Percentiles rank a stretch among this genome's conserved stretches.
Conservation (phyloP, 331 rosid genomes). For the Saraca asoca region DNA sequence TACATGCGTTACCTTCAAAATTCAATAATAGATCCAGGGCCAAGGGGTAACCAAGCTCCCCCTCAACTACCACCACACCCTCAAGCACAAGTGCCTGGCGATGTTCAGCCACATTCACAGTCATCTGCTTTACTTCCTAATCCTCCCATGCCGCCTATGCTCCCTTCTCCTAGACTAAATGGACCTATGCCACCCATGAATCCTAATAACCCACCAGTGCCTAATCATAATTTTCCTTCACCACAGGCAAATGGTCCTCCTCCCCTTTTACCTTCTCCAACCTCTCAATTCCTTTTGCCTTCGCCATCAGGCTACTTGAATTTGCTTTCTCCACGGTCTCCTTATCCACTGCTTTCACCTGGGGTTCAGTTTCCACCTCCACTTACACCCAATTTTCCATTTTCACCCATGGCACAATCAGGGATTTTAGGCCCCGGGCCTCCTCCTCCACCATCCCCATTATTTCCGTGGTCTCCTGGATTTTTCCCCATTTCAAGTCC, state of each 20-base stretch:
- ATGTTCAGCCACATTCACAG: conserved; percentile 53
- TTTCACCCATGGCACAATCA: conserved; percentile 70
- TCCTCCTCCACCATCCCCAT: conserved; percentile 83
- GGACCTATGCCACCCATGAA: conserved; percentile 51
- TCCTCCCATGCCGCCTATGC: conserved; percentile 52
- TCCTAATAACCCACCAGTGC: conserved; percentile 44
- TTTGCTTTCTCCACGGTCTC: conserved; percentile 76
- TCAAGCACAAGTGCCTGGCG: conserved; percentile 51
- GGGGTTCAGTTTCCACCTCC: conserved; percentile 82
- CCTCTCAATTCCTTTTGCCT: conserved; percentile 84
- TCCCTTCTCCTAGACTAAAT: conserved; percentile 64
- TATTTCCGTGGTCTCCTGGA: conserved; percentile 79
- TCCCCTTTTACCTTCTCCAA: conserved; percentile 79
- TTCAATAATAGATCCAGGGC: conserved; percentile 69
- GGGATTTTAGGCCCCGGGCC: conserved; percentile 98
- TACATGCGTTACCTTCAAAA: conserved; percentile 90
- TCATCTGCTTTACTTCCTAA: conserved; percentile 69
- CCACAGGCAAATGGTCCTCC: conserved; percentile 63
- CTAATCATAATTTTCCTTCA: conserved; percentile 41
- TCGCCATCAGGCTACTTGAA: conserved; percentile 75
- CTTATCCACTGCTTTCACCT: conserved; percentile 79
- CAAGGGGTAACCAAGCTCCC: conserved; percentile 55
- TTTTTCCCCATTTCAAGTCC: conserved; percentile 80
- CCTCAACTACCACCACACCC: conserved; percentile 43
- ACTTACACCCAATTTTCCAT: conserved; percentile 77